A percentile compares a stretch with the other conserved stretches of the same genome.
These are phyloP conservation scores for Suillus alpinus DNA, from an alignment of 768 basidiomycete species.

Conservation along the genomic window DNA sequence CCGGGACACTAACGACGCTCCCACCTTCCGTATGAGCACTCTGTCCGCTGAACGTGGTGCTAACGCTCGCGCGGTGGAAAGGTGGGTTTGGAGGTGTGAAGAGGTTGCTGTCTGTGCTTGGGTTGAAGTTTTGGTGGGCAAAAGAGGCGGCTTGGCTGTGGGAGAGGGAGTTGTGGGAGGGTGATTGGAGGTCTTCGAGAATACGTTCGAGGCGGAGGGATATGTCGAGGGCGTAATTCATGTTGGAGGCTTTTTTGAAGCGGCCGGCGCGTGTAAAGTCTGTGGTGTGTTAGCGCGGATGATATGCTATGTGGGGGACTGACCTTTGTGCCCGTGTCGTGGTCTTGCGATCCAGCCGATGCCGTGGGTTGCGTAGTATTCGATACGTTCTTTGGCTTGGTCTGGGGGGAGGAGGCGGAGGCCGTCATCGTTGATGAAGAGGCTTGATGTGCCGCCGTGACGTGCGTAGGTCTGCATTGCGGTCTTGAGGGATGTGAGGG, in stretches of 20 bases:
- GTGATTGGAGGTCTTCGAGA: conserved; percentile 28
- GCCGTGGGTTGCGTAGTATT: conserved; percentile 54
- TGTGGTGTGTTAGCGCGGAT: conserved; percentile 46
- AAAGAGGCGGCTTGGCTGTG: conserved; percentile 23
- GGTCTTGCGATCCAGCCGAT: conserved; percentile 64
- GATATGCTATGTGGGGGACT: conserved; percentile 27
- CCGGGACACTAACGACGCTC: conserved; percentile 4
- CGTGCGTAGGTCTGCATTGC: conserved; percentile 65
- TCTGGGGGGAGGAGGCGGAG: conserved; percentile 46
- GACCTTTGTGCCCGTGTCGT: conserved; percentile 51
- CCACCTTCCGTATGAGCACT: conserved; percentile 6
- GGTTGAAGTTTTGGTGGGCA: conserved; percentile 11
- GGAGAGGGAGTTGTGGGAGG: conserved; percentile 4
- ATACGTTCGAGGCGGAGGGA: conserved; percentile 36
- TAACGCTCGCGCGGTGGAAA: conserved; percentile 13
- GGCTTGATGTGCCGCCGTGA: conserved; percentile 59
- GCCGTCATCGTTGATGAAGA: conserved; percentile 64
- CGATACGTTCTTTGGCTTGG: conserved; percentile 45
- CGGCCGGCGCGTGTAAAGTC: conserved; percentile 55
- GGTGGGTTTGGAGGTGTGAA: background rate
- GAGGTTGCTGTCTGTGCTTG: background rate
- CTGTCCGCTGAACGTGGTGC: conserved; percentile 22
- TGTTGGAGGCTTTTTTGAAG: conserved; percentile 93
- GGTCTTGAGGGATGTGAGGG: conserved; percentile 53
- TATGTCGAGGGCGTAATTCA: conserved; percentile 72